These are phyloP conservation scores for Ceratobasidium sp. DNA, from an alignment of 1,284 basidiomycete species.

Conservation along the genomic window DNA sequence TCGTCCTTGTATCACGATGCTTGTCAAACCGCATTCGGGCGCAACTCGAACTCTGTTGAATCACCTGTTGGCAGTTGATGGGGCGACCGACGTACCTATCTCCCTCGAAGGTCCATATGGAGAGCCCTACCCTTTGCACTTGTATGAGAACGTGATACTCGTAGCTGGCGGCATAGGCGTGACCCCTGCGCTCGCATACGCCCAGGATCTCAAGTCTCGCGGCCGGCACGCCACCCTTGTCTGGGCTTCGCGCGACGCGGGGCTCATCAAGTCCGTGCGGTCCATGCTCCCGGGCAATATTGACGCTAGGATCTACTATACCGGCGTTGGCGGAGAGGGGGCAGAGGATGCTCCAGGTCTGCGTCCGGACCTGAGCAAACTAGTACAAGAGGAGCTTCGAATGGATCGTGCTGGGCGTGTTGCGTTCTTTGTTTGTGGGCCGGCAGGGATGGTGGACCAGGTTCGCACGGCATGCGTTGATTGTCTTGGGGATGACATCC, in stretches of 20 bases:
- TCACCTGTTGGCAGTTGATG: neutral
- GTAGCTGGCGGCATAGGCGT: slow-evolving; percentile 37
- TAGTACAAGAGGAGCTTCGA: slow-evolving; percentile 1
- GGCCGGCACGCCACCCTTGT: slow-evolving; percentile 17
- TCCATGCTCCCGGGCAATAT: slow-evolving; percentile 1
- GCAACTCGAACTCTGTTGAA: slow-evolving; percentile 3
- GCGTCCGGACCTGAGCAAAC: slow-evolving; percentile 5
- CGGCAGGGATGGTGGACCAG: slow-evolving; percentile 37
- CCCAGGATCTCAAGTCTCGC: slow-evolving; percentile 1
- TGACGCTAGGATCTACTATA: slow-evolving; percentile 22
- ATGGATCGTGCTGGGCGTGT: neutral
- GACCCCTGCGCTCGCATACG: slow-evolving; percentile 18
- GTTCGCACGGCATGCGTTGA: slow-evolving; percentile 30
- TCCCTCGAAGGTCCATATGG: slow-evolving; percentile 40
- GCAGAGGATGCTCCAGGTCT: neutral
- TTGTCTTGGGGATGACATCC: slow-evolving; percentile 19
- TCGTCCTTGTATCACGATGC: slow-evolving; percentile 20
- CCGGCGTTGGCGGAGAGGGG: neutral
- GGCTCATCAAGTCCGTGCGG: slow-evolving; percentile 11
- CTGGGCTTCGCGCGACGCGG: slow-evolving; percentile 34
- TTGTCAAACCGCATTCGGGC: slow-evolving; percentile 15
- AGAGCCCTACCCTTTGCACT: slow-evolving; percentile 26
- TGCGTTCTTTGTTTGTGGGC: slow-evolving; percentile 37
- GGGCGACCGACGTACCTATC: slow-evolving; percentile 5
- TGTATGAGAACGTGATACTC: slow-evolving; percentile 34